Percentiles rank a stretch among this genome's conserved stretches.
Conservation (phyloP, 1,284 basidiomycete genomes). For the Pyrrhoderma lamaoense region DNA sequence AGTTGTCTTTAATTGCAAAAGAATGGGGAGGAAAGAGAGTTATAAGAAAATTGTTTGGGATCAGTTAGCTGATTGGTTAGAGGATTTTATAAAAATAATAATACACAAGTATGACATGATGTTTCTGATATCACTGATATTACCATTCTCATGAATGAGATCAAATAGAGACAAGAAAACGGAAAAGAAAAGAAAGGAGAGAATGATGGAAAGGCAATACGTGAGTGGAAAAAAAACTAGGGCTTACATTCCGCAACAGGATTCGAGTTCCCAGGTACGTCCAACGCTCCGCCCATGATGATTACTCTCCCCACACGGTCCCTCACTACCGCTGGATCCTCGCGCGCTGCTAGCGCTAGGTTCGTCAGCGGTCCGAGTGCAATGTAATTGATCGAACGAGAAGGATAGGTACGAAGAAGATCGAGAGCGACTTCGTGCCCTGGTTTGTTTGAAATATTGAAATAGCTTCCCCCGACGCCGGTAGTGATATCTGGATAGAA, state of each 20-base stretch:
- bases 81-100: too few relatives aligned
- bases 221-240: too few relatives aligned
- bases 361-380: slow-evolving; percentile 87
- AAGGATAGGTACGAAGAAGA: slow-evolving; percentile 26
- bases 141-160: too few relatives aligned
- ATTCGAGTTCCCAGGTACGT: slow-evolving; percentile 89
- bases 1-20: too few relatives aligned
- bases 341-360: slow-evolving; percentile 57
- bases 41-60: neutral
- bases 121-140: too few relatives aligned
- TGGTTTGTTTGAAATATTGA: slow-evolving; percentile 60
- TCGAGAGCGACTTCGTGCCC: slow-evolving; percentile 29
- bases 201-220: too few relatives aligned
- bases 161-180: too few relatives aligned
- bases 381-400: slow-evolving; percentile 75
- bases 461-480: neutral
- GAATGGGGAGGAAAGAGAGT: slow-evolving; percentile 7
- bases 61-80: too few relatives aligned
- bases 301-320: slow-evolving; percentile 68
- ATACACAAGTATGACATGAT: too few relatives aligned
- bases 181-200: too few relatives aligned
- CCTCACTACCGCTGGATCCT: slow-evolving; percentile 28
- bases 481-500: neutral
- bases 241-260: slow-evolving; percentile 75
- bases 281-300: slow-evolving; percentile 95